Base-by-base conservation (phyloP, 2,329 filamentous ascomycete genomes). In the Cryphonectria nitschkei region DNA sequence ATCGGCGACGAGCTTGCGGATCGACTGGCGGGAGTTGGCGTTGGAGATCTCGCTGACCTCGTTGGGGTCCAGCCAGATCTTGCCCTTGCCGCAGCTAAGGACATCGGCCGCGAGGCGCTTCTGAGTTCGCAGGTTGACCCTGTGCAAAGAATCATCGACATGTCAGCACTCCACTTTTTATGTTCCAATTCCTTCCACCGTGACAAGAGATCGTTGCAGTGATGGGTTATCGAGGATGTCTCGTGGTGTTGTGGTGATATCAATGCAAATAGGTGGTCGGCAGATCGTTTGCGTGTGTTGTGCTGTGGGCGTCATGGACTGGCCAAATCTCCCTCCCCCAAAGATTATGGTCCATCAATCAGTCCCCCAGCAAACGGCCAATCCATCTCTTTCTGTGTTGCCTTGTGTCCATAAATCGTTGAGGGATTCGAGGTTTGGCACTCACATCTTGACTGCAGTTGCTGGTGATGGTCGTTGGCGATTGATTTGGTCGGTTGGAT, bases 31-130 rank as follows among this genome's bases (percentile, higher is more conserved):
- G 82, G 95, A 98, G 93, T 99, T 99, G 92, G 96, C 96, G 87
- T 98, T 98, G 89, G 93, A 94, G 89, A 99, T 99, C 88, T 99
- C 96, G 90, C 87, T 96, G 88, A 95, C 91, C 90, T 99, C 96
- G 86, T 97, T 98, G 86, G 96, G 96, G 88, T 99, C 96, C 84
- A 99, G 95, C 96, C 96, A 99, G 88, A 99, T 97, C 93, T 99
- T 99, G 92, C 95, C 93, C 93, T 99, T 92, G 85, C 96, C 96
- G 89, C 94, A 97, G 90, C 94, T 94, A 85, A 97, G 93, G 86
- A 99, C 96, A 87, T 95, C 93, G 83, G 96, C 94, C 85, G 96
- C 96, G 83, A 99, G 95, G 89, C 97, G 95, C 93, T 99, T 99
- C 92, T 99, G 97, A 86, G 96, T 98, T 87, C 92, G 92, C 87